Evolutionary conservation across 1,284 basidiomycete species (phyloP).

Genomic region (Schizophyllum amplum): DNA sequence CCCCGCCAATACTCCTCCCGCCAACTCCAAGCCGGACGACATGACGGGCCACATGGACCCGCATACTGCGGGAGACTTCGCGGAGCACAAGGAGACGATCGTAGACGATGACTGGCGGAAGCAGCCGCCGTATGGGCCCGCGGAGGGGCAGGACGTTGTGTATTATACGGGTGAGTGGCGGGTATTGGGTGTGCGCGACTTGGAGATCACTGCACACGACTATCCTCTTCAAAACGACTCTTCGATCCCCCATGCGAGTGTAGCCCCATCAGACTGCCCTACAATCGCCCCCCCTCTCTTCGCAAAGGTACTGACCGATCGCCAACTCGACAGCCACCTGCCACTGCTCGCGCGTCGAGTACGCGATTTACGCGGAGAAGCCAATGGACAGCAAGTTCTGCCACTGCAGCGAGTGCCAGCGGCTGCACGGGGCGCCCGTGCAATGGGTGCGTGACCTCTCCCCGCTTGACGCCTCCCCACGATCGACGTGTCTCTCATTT

Average conservation of each 20-base stretch:
- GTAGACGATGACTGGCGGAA: background rate
- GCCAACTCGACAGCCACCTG: background rate
- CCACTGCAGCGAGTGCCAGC: slow-evolving; percentile 2
- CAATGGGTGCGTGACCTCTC: background rate
- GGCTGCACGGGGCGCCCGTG: background rate
- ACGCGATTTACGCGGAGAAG: background rate
- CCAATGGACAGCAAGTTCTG: slow-evolving; percentile 3
- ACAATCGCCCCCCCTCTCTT: too few relatives aligned
- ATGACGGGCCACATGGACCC: too few relatives aligned
- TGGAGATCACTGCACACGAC: too few relatives aligned
- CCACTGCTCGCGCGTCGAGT: background rate
- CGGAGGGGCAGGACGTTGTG: background rate
- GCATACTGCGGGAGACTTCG: background rate
- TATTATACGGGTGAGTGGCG: background rate
- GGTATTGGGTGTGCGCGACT: too few relatives aligned
- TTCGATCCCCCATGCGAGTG: too few relatives aligned
- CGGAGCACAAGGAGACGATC: background rate
- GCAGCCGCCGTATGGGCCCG: background rate
- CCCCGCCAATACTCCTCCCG: too few relatives aligned
- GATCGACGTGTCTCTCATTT: background rate
- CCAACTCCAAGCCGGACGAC: too few relatives aligned
- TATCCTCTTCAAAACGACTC: too few relatives aligned
- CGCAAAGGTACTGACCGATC: too few relatives aligned
- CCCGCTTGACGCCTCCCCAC: background rate
- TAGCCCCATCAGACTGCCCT: too few relatives aligned